Evolutionary conservation across 768 basidiomycete genomes (phyloP), one percentile per base, ranked within the genome.

Genomic region (Mycena crocata): DNA sequence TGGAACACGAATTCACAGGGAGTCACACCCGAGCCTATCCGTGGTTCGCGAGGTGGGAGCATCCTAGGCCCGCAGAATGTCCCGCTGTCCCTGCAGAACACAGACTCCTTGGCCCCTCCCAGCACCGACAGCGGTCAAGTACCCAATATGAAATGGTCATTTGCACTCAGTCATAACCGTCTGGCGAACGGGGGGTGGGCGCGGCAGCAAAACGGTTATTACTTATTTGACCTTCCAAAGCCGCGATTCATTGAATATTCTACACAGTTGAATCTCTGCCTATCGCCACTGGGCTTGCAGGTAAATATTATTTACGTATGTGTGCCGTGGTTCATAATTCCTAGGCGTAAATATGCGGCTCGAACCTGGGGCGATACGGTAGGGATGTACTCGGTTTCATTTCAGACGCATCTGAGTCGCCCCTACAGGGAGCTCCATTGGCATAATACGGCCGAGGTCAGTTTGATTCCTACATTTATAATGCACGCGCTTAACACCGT

Each of bases 101-200:
- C 88, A 12, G 86, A 91, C 55, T 57, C 80, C 5, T 68, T 91
- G 0, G 87, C 87, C 13, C 88, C 89, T 46, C 91, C 91, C 5
- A 84, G 82, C 8, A 90, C 91, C 0, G 91, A 92, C 71, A 71
- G 79, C 26, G 90, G 90, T 15, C 65, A 63, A 26, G 78, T 92
- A 83, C 80, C 62, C 52, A 90, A 89, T 68, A 82, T 82, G 66
- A 90, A 90, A 70, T 91, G 90, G 90, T 85, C 89, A 0, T 88
- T 90, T 72, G 79, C 84, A 51, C 73, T 89, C 24, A 89, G 89
- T 65, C 88, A 88, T 71, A 89, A 83, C 71, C 86, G 87, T 35
- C 69, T 91, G 9, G 83, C 85, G 57, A 80, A 82, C 5, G 90
- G 89, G n/a, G 90, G 90, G 2, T 91, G 89, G 89, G 86, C 89